These are phyloP conservation scores for Poa pratensis DNA, from an alignment of 176 grass and related monocot species.

Conservation along the genomic window DNA sequence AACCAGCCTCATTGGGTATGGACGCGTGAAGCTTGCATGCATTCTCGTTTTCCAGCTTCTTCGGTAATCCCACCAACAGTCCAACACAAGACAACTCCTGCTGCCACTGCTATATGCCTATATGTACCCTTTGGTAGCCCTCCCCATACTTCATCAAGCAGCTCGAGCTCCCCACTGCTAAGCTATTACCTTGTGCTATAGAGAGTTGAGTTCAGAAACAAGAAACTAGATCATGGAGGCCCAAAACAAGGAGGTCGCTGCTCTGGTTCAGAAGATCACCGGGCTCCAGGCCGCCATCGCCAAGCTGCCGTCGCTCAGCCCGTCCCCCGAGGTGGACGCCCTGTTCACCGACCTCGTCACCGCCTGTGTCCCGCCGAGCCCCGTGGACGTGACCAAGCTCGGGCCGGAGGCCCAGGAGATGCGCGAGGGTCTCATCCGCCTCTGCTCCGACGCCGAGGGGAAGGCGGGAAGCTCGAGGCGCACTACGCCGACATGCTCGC, in stretches of 20 bases:
- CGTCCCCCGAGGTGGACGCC: neutral
- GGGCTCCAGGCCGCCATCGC: neutral
- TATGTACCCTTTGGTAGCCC: neutral
- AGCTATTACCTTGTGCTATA: neutral
- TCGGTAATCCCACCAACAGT: neutral
- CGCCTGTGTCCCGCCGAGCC: constrained; percentile 63
- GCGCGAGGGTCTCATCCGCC: constrained; percentile 58
- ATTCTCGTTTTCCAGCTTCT: neutral
- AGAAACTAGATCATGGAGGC: neutral
- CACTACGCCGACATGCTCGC: constrained; percentile 77
- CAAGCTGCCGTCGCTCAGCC: constrained; percentile 1
- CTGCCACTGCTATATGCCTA: neutral
- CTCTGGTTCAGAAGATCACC: neutral
- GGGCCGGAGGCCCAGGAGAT: constrained; percentile 47
- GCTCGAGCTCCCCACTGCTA: neutral
- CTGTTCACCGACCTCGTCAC: constrained; percentile 73
- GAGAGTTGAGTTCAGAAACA: neutral
- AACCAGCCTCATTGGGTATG: neutral
- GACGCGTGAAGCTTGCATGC: neutral
- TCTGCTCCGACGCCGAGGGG: constrained; percentile 50
- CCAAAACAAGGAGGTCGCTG: neutral
- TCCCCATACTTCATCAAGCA: neutral
- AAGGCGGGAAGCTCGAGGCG: constrained; percentile 70
- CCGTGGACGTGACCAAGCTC: constrained; percentile 72
- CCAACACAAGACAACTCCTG: neutral